Evolutionary conservation across 2,329 filamentous ascomycete species (phyloP).

Genomic region (Malbranchea zuffiana): DNA sequence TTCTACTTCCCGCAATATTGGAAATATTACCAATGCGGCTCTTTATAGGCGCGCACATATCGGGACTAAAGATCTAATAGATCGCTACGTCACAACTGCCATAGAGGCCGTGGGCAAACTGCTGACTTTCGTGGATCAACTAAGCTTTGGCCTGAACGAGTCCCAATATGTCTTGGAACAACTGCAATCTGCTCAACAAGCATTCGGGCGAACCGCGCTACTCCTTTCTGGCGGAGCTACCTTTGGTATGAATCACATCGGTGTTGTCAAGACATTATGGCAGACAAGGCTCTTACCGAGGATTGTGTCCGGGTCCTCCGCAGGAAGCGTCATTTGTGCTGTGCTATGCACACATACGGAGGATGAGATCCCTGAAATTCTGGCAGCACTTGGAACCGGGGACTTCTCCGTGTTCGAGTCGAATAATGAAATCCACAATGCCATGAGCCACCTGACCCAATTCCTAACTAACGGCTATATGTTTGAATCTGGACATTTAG

Average conservation of each 20-base stretch:
- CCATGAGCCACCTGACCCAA: conserved; percentile 58
- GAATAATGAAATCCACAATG: conserved; percentile 46
- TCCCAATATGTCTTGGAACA: conserved; percentile 54
- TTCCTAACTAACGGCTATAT: conserved; percentile 72
- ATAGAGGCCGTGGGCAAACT: conserved; percentile 62
- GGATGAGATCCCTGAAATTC: conserved; percentile 60
- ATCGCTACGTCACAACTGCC: conserved; percentile 73
- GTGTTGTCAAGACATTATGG: conserved; percentile 71
- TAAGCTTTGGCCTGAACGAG: conserved; percentile 44
- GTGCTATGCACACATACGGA: conserved; percentile 69
- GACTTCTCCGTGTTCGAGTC: conserved; percentile 71
- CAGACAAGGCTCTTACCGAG: conserved; percentile 65
- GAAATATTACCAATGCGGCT: conserved; percentile 71
- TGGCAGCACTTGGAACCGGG: conserved; percentile 64
- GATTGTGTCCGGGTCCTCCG: conserved; percentile 79
- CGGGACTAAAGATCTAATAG: conserved; percentile 78
- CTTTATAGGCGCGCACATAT: conserved; percentile 76
- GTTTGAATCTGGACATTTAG: conserved; percentile 74
- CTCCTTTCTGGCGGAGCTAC: conserved; percentile 77
- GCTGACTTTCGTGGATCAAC: conserved; percentile 49
- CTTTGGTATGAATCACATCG: conserved; percentile 86
- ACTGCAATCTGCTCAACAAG: conserved; percentile 61
- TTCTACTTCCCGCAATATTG: conserved; percentile 65
- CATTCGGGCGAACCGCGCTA: conserved; percentile 74
- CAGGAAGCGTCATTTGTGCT: conserved; percentile 74